Percentiles rank a stretch among this genome's conserved stretches.
Evolutionary conservation across 78 protist genomes (phyloP).

Genomic region (Tieghemostelium lacteum): DNA sequence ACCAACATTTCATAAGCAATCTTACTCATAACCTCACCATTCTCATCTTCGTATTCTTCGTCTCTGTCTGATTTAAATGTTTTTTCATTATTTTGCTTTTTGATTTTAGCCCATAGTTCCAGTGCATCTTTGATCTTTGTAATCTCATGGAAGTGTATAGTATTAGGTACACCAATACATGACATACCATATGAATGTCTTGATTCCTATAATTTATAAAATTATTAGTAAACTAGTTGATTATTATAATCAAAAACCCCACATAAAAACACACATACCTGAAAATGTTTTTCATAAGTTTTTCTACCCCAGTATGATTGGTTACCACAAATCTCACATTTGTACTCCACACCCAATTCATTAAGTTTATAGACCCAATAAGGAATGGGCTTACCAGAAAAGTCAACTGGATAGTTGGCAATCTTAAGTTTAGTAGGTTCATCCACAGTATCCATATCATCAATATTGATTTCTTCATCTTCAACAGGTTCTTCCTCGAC

Average conservation of each 20-base stretch:
- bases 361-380: slow-evolving; percentile 97
- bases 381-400: slow-evolving; percentile 99
- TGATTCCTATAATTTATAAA: slow-evolving; percentile 64
- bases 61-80: slow-evolving; percentile 86
- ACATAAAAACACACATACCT: slow-evolving; percentile 19
- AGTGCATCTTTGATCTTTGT: slow-evolving; percentile 94
- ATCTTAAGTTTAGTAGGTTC: slow-evolving; percentile 72
- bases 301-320: slow-evolving; percentile 93
- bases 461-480: slow-evolving; percentile 83
- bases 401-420: slow-evolving; percentile 95
- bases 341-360: slow-evolving; percentile 93
- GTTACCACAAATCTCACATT: slow-evolving; percentile 98
- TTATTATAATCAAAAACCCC: not conserved
- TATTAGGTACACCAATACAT: slow-evolving; percentile 92
- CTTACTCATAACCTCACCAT: slow-evolving; percentile 94
- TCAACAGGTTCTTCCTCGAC: slow-evolving; percentile 62
- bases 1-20: slow-evolving; percentile 92
- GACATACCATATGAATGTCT: slow-evolving; percentile 95
- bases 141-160: slow-evolving; percentile 91
- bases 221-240: not conserved
- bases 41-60: slow-evolving; percentile 96
- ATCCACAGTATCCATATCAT: slow-evolving; percentile 72
- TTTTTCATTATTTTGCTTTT: slow-evolving; percentile 23
- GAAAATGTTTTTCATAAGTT: slow-evolving; percentile 95
- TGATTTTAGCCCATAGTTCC: slow-evolving; percentile 69